Conservation (phyloP, 192 early-diverging fungal genomes). For the Gigaspora rosea region DNA sequence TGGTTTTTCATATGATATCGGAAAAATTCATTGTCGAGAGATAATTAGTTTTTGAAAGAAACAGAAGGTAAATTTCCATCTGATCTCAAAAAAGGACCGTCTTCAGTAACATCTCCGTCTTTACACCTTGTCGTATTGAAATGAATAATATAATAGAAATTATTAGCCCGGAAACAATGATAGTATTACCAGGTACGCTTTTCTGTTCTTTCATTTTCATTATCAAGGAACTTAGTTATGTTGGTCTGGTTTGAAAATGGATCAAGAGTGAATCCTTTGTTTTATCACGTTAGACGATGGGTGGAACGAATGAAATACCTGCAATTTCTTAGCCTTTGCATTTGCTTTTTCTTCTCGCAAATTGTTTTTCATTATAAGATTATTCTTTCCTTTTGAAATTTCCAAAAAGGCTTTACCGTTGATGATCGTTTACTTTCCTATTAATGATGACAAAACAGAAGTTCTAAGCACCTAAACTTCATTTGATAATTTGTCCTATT, state of each 20-base stretch:
- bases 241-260: conserved; percentile 11
- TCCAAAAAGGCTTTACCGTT: conserved; percentile 16
- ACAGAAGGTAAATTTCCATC: conserved; percentile 9
- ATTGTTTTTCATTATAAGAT: conserved; percentile 18
- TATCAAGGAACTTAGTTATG: conserved; percentile 9
- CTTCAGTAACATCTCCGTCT: conserved; percentile 10
- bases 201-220: conserved; percentile 20
- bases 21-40: neutral
- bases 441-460: conserved; percentile 22
- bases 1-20: neutral
- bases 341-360: conserved; percentile 11
- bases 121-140: conserved; percentile 21
- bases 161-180: conserved; percentile 20
- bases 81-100: conserved; percentile 5
- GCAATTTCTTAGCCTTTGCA: conserved; percentile 18
- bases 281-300: conserved; percentile 10
- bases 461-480: conserved; percentile 16
- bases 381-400: conserved; percentile 25
- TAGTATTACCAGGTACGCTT: conserved; percentile 21
- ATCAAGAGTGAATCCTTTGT: conserved; percentile 21
- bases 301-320: conserved; percentile 25
- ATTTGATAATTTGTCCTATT: conserved; percentile 16
- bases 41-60: conserved; percentile 7
- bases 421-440: conserved; percentile 19
- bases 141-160: conserved; percentile 27